A percentile compares a stretch with the other conserved stretches of the same genome.
These are phyloP conservation scores for Linnemannia hyalina DNA, from an alignment of 192 early-diverging fungal genomes.

Conservation along the genomic window DNA sequence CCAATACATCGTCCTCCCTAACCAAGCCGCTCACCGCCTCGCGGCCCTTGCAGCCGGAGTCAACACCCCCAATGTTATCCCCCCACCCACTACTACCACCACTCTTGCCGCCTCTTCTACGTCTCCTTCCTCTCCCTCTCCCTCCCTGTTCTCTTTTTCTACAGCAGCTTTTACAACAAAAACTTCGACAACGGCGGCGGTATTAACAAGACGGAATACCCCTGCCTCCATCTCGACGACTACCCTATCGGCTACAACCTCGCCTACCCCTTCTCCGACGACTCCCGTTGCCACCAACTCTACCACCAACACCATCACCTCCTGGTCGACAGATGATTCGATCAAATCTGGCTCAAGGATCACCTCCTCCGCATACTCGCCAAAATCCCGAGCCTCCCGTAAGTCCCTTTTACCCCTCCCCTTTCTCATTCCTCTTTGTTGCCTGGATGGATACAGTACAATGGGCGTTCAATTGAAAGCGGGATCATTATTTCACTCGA, in stretches of 20 bases:
- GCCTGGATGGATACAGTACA: too few relatives aligned
- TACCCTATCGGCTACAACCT: background rate
- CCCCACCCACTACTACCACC: background rate
- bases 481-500: too few relatives aligned
- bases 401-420: background rate
- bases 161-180: too few relatives aligned
- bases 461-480: too few relatives aligned
- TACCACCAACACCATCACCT: background rate
- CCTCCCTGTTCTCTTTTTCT: too few relatives aligned
- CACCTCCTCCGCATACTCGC: background rate
- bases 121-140: conserved; percentile 1
- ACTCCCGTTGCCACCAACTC: background rate
- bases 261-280: background rate
- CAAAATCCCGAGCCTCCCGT: conserved; percentile 1
- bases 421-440: background rate
- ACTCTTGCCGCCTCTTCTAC: background rate
- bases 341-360: background rate
- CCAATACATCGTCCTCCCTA: conserved; percentile 54
- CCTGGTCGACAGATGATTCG: background rate
- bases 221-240: background rate
- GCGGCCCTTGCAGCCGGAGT: conserved; percentile 9
- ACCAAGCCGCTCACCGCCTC: conserved; percentile 45
- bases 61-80: background rate
- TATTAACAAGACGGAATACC: too few relatives aligned
- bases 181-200: background rate